Base-by-base conservation (phyloP, 352 stramenopile species). In the Thraustochytrium sp. region DNA sequence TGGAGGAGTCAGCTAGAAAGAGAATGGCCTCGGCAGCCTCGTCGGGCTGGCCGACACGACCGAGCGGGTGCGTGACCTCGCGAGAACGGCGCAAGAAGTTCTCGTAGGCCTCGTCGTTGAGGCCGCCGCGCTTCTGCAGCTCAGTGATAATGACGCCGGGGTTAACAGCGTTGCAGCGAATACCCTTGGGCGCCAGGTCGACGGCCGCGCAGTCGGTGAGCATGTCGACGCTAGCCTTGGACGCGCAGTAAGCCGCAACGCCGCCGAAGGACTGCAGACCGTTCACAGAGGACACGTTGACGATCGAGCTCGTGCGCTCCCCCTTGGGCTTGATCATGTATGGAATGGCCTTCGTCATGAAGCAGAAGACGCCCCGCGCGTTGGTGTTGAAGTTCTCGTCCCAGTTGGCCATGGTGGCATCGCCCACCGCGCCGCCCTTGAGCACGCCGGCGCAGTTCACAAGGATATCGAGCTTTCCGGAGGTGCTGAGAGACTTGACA, bases 261-360 rank as follows among this genome's bases (percentile, higher is more conserved):
- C 85, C 86, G 2, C 82, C 80, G 86, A 91, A 91, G 18, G 85
- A 85, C 53, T 91, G 88, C 54, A 89, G 87, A 18, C 88, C 88
- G 74, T 90, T 90, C 11, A 91, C 88, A 36, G 76, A 87, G 73
- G 86, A 89, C 16, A 91, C 85, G 54, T 87, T 90, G 23, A 91
- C 80, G 68, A 91, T 90, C 0, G 85, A 88, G n/a, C 82, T 72
- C 62, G 62, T 51, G n/a, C 3, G 37, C 34, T 74, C 34, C 5
- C 76, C 54, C 29, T 85, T 84, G n/a, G 68, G 38, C 46, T 82
- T 76, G 29, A 88, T 88, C 76, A 91, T 82, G 76, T 86, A 83
- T 36, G 87, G 88, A 37, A 90, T 85, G n/a, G 87, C 85, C 63
- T 86, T 62, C 8, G 82, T 63, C 72, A 90, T 90, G 42, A 91